Evolutionary conservation across 1,139 yeast species (phyloP), one percentile per base, ranked within the genome.

Genomic region (Komagataea norvegica): DNA sequence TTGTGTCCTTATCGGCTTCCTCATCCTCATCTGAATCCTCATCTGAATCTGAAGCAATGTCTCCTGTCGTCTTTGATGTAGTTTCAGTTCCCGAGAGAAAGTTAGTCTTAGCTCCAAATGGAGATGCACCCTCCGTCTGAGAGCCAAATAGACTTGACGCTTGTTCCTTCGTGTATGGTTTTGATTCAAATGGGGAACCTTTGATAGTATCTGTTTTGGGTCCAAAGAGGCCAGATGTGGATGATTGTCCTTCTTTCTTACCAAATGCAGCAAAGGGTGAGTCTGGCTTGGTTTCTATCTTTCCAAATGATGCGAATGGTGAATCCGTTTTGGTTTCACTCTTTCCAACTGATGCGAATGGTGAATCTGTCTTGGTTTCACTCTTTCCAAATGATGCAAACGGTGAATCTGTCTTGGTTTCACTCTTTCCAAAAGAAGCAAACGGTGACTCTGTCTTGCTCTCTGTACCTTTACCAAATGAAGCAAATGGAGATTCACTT

Each of bases 281-380:
- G 7, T 23, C 31, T 10, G 27, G 15, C 6, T 30, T 27, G 2
- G 36, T 15, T 21, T 16, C 33, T 7, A 24, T 8, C 39, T 35
- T 23, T 8, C 17, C 28, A 37, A 43, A 44, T 18, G 29, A 7
- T 13, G 47, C 47, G 36, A 51, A 51, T 22, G 56, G 55, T 24
- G 48, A 34, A 5, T 32, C 34, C 14, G 27, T n/a, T 7, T n/a
- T 25, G 5, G 33, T 19, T 10, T 18, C 20, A 14, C 7, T 27
- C 16, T 9, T 16, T 8, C 31, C 33, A 25, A 33, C 11, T 8
- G 19, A 11, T 1, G 31, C 34, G 19, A 37, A 37, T 19, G 40
- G 40, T 6, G 40, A 37, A 5, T 25, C 31, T 8, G 17, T 6
- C 13, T 34, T 25, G 19, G 17, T 7, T 28, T 25, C 25, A 14